These are phyloP conservation scores for Cantharellus cinnabarinus DNA, from an alignment of 768 basidiomycete genomes.

Conservation along the genomic window DNA sequence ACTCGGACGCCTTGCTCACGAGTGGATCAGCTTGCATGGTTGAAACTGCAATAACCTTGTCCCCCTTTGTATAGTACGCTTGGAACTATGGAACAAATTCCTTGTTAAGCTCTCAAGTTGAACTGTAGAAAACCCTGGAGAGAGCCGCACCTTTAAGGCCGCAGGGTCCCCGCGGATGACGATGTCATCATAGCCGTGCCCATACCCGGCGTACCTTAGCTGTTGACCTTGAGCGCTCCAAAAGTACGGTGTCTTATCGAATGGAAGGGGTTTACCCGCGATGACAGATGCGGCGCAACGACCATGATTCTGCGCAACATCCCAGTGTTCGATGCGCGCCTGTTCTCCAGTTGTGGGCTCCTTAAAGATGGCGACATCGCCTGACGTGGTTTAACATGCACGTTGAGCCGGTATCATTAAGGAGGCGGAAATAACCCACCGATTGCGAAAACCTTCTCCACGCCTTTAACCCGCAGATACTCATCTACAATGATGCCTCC, in stretches of 20 bases:
- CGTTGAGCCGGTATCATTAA: too few relatives aligned
- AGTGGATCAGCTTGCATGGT: constrained; percentile 72
- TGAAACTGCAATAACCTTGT: constrained; percentile 45
- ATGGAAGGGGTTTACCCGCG: constrained; percentile 23
- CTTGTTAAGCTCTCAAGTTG: background rate
- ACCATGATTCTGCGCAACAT: constrained; percentile 76
- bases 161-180: constrained; percentile 53
- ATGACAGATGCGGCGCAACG: constrained; percentile 67
- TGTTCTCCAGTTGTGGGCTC: constrained; percentile 30
- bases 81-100: constrained; percentile 33
- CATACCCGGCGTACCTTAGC: constrained; percentile 65
- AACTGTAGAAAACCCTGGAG: background rate
- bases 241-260: constrained; percentile 64
- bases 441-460: constrained; percentile 43
- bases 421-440: constrained; percentile 20
- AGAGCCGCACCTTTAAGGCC: constrained; percentile 49
- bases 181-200: constrained; percentile 50
- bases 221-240: constrained; percentile 87
- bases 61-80: constrained; percentile 52
- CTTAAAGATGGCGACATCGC: constrained; percentile 64
- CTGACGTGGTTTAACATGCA: constrained; percentile 18
- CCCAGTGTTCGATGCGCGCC: constrained; percentile 36
- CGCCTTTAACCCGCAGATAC: constrained; percentile 36
- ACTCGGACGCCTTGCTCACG: constrained; percentile 55
- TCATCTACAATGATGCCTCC: constrained; percentile 64